These are phyloP conservation scores for Hirsutella thompsonii DNA, from an alignment of 2,329 filamentous ascomycete genomes.

Conservation along the genomic window DNA sequence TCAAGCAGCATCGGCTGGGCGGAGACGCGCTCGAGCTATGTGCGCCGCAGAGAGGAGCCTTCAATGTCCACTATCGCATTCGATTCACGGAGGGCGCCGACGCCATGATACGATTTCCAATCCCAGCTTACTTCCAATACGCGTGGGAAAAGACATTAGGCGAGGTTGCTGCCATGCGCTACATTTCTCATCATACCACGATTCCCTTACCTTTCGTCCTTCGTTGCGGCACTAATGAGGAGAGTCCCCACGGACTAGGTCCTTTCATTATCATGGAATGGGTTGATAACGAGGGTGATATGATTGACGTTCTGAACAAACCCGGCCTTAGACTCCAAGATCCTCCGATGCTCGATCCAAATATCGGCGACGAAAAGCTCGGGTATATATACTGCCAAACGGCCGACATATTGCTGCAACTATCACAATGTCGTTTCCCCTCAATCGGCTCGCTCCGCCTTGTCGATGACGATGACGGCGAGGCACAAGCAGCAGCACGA, in stretches of 20 bases:
- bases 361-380: constrained; percentile 19
- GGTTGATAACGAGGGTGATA: constrained; percentile 10
- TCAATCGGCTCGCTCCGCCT: constrained; percentile 23
- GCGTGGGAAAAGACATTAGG: constrained; percentile 6
- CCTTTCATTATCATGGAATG: constrained; percentile 7
- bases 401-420: constrained; percentile 26
- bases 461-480: constrained; percentile 7
- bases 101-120: constrained; percentile 4
- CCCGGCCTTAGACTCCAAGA: constrained; percentile 8
- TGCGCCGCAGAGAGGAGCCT: neutral
- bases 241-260: constrained; percentile 4
- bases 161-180: constrained; percentile 6
- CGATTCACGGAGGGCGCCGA: constrained; percentile 3
- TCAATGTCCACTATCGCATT: constrained; percentile 4
- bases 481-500: neutral
- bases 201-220: constrained; percentile 6
- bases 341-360: too few relatives aligned
- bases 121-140: constrained; percentile 4
- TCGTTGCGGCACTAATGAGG: constrained; percentile 5
- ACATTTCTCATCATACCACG: constrained; percentile 4
- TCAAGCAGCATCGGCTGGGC: neutral
- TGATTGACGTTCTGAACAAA: constrained; percentile 16
- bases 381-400: constrained; percentile 23
- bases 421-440: constrained; percentile 19
- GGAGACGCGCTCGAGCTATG: neutral